Evolutionary conservation across 2,329 filamentous ascomycete species (phyloP).

Genomic region (Fusarium begoniae): DNA sequence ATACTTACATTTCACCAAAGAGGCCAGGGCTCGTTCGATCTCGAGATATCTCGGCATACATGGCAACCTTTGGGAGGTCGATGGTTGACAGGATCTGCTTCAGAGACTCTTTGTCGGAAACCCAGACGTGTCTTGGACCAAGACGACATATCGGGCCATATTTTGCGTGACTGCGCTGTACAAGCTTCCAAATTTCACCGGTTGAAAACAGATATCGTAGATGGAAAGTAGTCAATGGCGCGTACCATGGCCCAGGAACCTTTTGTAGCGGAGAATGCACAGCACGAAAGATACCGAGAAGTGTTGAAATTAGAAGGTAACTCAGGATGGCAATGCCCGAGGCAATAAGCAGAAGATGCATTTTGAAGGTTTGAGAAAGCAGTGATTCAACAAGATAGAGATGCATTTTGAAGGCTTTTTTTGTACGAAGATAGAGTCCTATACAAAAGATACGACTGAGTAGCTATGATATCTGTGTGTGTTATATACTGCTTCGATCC

Average conservation of each 20-base stretch:
- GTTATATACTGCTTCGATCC: not conserved
- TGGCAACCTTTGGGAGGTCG: not conserved
- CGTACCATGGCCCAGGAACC: not conserved
- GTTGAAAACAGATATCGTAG: not conserved
- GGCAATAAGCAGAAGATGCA: not conserved
- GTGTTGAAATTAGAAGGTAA: not conserved
- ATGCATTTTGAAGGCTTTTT: not conserved
- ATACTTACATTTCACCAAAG: not conserved
- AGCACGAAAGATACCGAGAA: not conserved
- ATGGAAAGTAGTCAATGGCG: not conserved
- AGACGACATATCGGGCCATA: not conserved
- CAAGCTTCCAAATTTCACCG: not conserved
- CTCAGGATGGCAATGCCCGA: not conserved
- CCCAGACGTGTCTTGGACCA: not conserved
- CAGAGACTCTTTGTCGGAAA: not conserved
- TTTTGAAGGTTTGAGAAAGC: not conserved
- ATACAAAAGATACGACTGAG: not conserved
- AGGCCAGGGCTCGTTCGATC: not conserved
- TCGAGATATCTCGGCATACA: not conserved
- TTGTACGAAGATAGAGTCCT: rapidly evolving
- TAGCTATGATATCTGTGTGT: not conserved
- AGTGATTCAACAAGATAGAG: too few species aligned
- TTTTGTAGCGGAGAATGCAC: not conserved
- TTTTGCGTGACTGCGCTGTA: not conserved
- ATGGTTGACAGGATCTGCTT: not conserved